Evolutionary conservation across 1,139 yeast species (phyloP).

Genomic region (Suhomyces bribrorum): DNA sequence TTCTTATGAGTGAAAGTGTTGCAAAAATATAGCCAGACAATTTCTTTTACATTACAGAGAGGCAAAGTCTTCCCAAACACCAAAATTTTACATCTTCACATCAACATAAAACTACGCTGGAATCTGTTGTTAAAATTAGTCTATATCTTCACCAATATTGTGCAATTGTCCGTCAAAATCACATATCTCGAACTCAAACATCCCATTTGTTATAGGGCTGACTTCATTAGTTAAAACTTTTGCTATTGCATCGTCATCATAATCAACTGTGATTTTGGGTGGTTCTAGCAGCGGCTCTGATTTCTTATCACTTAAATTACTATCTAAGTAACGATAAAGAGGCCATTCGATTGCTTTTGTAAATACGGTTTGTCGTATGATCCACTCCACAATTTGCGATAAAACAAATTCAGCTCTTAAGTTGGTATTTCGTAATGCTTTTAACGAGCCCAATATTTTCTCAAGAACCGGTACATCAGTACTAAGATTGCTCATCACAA

Average conservation of each 20-base stretch:
- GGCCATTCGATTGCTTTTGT: background rate
- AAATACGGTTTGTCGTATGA: conserved; percentile 10
- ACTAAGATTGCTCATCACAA: conserved; percentile 21
- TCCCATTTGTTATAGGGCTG: background rate
- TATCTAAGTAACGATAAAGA: background rate
- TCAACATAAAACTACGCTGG: background rate
- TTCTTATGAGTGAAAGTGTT: too few species aligned
- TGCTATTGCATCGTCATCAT: background rate
- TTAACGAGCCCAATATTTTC: conserved; percentile 15
- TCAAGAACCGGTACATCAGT: conserved; percentile 12
- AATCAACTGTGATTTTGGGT: background rate
- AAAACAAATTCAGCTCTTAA: conserved; percentile 15
- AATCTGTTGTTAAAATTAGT: background rate
- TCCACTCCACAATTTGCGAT: conserved; percentile 21
- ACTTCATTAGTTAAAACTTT: background rate
- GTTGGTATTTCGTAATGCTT: conserved; percentile 17
- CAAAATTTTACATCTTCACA: too few species aligned
- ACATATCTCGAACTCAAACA: background rate
- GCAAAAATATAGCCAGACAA: too few species aligned
- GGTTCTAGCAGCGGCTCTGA: background rate
- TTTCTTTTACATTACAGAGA: too few species aligned
- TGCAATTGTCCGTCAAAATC: background rate
- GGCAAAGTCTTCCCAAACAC: too few species aligned
- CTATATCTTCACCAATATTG: conserved; percentile 1
- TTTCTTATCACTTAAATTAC: background rate